Conservation (phyloP, 2,329 filamentous ascomycete species). For the Harringtonia lauricola region DNA sequence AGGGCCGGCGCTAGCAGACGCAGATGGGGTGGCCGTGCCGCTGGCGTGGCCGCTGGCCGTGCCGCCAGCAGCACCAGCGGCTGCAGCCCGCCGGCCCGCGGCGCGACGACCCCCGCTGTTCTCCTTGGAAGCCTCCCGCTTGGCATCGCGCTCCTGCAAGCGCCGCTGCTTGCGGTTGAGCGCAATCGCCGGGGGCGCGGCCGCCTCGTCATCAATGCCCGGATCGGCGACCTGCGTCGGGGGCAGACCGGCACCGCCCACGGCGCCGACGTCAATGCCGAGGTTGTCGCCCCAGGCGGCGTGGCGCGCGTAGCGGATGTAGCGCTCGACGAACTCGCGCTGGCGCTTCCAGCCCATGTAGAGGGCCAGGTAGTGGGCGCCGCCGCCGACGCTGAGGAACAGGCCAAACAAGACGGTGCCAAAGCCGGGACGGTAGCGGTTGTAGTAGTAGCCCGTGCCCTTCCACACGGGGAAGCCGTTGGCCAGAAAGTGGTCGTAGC, state of each 20-base stretch:
- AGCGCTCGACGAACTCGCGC: constrained; percentile 80
- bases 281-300: constrained; percentile 83
- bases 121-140: constrained; percentile 54
- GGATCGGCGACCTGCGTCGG: constrained; percentile 21
- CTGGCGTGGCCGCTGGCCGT: constrained; percentile 21
- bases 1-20: constrained; percentile 41
- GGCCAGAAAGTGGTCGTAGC: constrained; percentile 87
- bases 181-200: constrained; percentile 27
- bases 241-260: constrained; percentile 25
- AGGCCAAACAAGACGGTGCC: constrained; percentile 74
- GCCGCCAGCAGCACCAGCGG: constrained; percentile 17
- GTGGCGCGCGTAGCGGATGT: constrained; percentile 79
- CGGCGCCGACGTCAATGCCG: constrained; percentile 48
- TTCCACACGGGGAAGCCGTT: constrained; percentile 96
- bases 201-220: constrained; percentile 22
- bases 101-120: constrained; percentile 22
- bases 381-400: constrained; percentile 74
- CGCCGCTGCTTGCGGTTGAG: constrained; percentile 82
- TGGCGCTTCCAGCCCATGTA: constrained; percentile 84
- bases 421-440: constrained; percentile 80
- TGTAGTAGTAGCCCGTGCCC: constrained; percentile 97
- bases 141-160: constrained; percentile 75
- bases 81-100: constrained; percentile 22
- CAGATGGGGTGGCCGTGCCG: constrained; percentile 14
- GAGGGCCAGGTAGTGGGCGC: constrained; percentile 74